These are phyloP conservation scores for Silene noctiflora DNA, from an alignment of 179 eudicot genomes.

Conservation along the genomic window DNA sequence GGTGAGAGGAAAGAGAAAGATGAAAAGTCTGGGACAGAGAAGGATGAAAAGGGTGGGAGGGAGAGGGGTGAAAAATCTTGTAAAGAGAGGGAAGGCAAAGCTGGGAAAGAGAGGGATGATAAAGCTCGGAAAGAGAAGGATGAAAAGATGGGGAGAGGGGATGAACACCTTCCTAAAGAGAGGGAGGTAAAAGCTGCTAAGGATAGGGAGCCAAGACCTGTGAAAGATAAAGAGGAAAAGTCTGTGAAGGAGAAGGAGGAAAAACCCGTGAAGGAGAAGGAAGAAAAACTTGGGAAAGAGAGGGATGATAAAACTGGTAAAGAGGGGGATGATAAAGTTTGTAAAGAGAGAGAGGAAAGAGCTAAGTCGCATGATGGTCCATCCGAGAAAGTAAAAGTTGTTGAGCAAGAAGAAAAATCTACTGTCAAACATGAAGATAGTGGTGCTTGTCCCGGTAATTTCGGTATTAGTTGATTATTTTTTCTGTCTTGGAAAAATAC, in stretches of 20 bases:
- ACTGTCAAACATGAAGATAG: constrained; percentile 42
- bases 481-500: constrained; percentile 1
- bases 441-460: constrained; percentile 47
- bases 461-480: neutral
- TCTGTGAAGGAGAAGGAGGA: constrained; percentile 28
- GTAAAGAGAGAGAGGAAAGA: constrained; percentile 21
- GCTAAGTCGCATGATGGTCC: constrained; percentile 41
- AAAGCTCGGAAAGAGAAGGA: constrained; percentile 24
- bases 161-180: constrained; percentile 19
- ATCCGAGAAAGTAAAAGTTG: constrained; percentile 29
- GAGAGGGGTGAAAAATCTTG: constrained; percentile 41
- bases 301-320: constrained; percentile 25
- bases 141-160: constrained; percentile 15
- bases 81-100: constrained; percentile 22
- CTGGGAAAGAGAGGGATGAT: constrained; percentile 31
- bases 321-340: constrained; percentile 27
- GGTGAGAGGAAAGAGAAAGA: constrained; percentile 36
- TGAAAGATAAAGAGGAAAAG: constrained; percentile 23
- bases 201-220: constrained; percentile 27
- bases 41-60: constrained; percentile 20
- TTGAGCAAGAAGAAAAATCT: constrained; percentile 42
- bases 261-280: constrained; percentile 24
- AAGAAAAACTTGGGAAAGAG: constrained; percentile 22
- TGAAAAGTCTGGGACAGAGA: constrained; percentile 19
- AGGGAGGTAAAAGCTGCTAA: constrained; percentile 20